Evolutionary conservation across 805 yeast species (phyloP).

Genomic region (Kurtzmaniella cleridarum): DNA sequence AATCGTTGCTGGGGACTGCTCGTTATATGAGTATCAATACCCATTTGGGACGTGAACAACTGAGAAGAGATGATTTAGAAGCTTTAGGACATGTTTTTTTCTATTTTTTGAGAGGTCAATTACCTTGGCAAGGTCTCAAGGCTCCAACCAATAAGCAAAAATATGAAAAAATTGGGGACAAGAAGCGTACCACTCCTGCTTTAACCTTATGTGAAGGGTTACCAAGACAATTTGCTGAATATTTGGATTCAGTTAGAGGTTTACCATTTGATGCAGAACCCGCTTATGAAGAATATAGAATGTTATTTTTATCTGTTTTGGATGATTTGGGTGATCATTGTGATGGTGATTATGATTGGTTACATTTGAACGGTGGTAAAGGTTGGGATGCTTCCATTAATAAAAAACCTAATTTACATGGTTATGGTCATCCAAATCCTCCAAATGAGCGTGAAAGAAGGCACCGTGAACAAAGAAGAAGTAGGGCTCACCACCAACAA

Average conservation of each 20-base stretch:
- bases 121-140: conserved; percentile 89
- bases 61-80: conserved; percentile 78
- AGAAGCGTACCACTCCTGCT: conserved; percentile 66
- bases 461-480: conserved; percentile 42
- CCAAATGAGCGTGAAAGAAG: conserved; percentile 43
- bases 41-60: conserved; percentile 81
- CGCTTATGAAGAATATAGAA: conserved; percentile 62
- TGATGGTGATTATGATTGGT: conserved; percentile 77
- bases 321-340: conserved; percentile 52
- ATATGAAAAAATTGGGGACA: conserved; percentile 80
- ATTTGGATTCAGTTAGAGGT: conserved; percentile 61
- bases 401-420: conserved; percentile 75
- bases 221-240: conserved; percentile 71
- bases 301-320: conserved; percentile 55
- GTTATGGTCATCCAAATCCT: conserved; percentile 72
- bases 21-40: conserved; percentile 85
- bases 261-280: conserved; percentile 78
- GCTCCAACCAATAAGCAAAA: conserved; percentile 82
- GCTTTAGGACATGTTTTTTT: conserved; percentile 78
- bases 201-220: conserved; percentile 57
- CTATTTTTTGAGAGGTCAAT: conserved; percentile 70
- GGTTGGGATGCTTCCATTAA: conserved; percentile 78
- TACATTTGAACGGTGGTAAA: conserved; percentile 69
- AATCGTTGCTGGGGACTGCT: conserved; percentile 79
- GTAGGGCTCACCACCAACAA: conserved; percentile 30